phyloP scores from a whole-genome alignment of 345 rosid genomes.

The Euphorbia lathyris region DNA sequence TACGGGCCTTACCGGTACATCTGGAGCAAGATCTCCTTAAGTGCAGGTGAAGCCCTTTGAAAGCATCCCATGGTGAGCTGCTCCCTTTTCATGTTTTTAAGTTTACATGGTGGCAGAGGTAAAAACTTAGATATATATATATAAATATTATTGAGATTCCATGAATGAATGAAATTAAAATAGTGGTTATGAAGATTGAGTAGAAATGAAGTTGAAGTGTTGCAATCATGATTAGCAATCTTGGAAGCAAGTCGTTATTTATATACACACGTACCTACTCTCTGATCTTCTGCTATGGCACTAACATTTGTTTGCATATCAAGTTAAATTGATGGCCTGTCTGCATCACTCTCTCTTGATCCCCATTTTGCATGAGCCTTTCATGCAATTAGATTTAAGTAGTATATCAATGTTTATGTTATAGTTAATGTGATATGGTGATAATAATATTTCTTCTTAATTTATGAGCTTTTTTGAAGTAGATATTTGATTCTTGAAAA shows the following conservation, averaged over 20 bases:
- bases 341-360: constrained; percentile 2
- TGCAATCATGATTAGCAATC: constrained; percentile 34
- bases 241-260: constrained; percentile 36
- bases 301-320: constrained; percentile 18
- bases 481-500: no score
- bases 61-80: constrained; percentile 38
- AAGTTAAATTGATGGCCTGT: constrained; percentile 26
- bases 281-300: neutral
- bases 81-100: neutral
- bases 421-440: no score
- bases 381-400: neutral
- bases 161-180: neutral
- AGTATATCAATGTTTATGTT: no score
- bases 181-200: constrained; percentile 18
- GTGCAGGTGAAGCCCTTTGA: constrained; percentile 54
- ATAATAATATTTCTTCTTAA: no score
- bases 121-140: neutral
- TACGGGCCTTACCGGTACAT: constrained; percentile 43
- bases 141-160: neutral
- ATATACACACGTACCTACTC: neutral
- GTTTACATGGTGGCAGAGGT: neutral
- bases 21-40: constrained; percentile 45
- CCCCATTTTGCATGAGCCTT: neutral
- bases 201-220: constrained; percentile 17
- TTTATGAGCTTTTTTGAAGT: no score